phyloP scores from a whole-genome alignment of 805 yeast species.

The Komagataella phaffii region DNA sequence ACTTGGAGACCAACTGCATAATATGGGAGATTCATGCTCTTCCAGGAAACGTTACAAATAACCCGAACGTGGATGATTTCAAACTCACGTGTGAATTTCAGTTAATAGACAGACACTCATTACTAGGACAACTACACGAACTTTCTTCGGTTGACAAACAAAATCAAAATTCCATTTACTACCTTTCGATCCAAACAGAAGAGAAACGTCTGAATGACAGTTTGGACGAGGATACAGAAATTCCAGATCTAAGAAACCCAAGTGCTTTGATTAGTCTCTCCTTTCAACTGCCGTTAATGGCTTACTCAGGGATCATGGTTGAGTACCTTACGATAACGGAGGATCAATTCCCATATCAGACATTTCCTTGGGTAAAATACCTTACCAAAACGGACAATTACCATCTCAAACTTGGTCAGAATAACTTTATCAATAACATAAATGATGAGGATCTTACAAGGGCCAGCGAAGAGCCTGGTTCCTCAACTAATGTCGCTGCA shows the following conservation, averaged over 20 bases:
- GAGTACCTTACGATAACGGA: slow-evolving; percentile 59
- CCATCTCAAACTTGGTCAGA: slow-evolving; percentile 1
- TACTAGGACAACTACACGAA: slow-evolving; percentile 7
- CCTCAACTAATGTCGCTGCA: background rate
- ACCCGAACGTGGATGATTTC: slow-evolving; percentile 10
- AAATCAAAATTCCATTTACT: slow-evolving; percentile 18
- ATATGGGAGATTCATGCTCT: slow-evolving; percentile 62
- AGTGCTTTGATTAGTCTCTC: slow-evolving; percentile 26
- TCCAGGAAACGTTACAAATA: slow-evolving; percentile 29
- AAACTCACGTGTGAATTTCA: slow-evolving; percentile 21
- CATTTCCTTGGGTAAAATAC: slow-evolving; percentile 74
- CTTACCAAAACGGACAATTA: slow-evolving; percentile 25
- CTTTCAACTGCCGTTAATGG: slow-evolving; percentile 51
- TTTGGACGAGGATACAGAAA: background rate
- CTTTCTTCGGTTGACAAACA: slow-evolving; percentile 15
- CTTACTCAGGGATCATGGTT: slow-evolving; percentile 55
- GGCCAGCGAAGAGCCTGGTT: slow-evolving; percentile 1
- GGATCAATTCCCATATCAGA: slow-evolving; percentile 35
- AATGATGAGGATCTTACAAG: slow-evolving; percentile 1
- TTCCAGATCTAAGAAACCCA: background rate
- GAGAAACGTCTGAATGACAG: background rate
- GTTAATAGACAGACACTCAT: slow-evolving; percentile 7
- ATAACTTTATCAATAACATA: slow-evolving; percentile 4
- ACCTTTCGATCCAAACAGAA: slow-evolving; percentile 17
- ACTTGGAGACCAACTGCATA: slow-evolving; percentile 54